A percentile compares a stretch with the other conserved stretches of the same genome.
These are phyloP conservation scores for Warburgia ugandensis DNA, from an alignment of 164 flowering plant genomes.

Conservation along the genomic window DNA sequence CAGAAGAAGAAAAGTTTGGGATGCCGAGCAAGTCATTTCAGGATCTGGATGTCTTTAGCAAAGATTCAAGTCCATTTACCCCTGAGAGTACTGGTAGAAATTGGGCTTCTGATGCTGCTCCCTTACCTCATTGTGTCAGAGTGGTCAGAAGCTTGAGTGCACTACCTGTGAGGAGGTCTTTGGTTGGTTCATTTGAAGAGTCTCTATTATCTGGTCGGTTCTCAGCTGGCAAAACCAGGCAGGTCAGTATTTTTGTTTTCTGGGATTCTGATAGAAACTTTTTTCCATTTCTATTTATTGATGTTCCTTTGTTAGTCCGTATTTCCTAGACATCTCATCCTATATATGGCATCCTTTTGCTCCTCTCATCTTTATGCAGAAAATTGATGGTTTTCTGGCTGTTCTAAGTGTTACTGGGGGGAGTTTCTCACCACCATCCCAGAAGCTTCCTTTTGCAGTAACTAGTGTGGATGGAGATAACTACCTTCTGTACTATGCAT, in stretches of 20 bases:
- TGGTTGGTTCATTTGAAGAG: conserved; percentile 98
- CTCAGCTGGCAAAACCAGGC: conserved; percentile 40
- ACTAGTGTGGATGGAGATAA: conserved; percentile 80
- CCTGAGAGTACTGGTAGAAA: conserved; percentile 27
- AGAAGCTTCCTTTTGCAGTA: conserved; percentile 86
- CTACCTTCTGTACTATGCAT: conserved; percentile 69
- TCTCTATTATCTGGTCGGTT: conserved; percentile 83
- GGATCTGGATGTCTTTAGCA: conserved; percentile 27
- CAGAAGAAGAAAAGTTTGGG: conserved; percentile 33
- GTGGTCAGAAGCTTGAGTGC: conserved; percentile 44
- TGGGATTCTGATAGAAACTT: too few species aligned
- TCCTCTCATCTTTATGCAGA: conserved; percentile 34
- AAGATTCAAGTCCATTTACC: conserved; percentile 29
- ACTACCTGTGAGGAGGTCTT: conserved; percentile 61
- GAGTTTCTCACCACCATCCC: conserved; percentile 72
- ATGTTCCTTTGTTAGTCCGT: too few species aligned
- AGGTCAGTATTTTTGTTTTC: conserved; percentile 49
- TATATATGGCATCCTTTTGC: not conserved
- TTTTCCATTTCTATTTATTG: too few species aligned
- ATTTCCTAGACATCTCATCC: too few species aligned
- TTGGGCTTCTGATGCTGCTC: conserved; percentile 22
- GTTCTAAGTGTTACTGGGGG: conserved; percentile 80
- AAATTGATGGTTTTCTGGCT: conserved; percentile 88
- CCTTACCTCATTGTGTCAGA: conserved; percentile 24
- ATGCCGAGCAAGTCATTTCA: conserved; percentile 31